Conservation (phyloP, 2,329 filamentous ascomycete genomes). For the Didymella exigua region DNA sequence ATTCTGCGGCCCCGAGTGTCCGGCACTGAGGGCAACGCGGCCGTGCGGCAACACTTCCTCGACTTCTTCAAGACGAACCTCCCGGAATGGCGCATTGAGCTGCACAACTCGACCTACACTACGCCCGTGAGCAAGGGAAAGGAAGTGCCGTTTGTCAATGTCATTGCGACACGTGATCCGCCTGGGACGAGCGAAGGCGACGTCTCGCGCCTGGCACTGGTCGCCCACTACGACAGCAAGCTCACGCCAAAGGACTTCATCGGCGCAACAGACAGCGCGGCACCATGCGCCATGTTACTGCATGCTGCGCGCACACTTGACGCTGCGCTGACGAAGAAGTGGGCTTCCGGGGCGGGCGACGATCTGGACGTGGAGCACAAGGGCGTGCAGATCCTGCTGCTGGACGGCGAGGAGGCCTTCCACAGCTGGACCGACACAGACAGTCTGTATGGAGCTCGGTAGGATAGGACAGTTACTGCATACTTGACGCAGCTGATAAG, state of each 20-base stretch:
- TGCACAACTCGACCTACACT: constrained; percentile 85
- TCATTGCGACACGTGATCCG: constrained; percentile 89
- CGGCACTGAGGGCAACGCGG: constrained; percentile 76
- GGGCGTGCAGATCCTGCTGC: constrained; percentile 85
- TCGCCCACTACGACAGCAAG: constrained; percentile 94
- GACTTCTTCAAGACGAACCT: constrained; percentile 80
- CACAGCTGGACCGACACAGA: constrained; percentile 77
- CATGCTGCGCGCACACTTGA: constrained; percentile 84
- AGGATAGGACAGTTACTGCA: constrained; percentile 29
- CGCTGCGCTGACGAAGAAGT: constrained; percentile 80
- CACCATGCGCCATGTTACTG: constrained; percentile 92
- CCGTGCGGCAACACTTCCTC: constrained; percentile 81
- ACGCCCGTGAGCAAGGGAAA: constrained; percentile 77
- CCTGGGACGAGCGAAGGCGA: constrained; percentile 77
- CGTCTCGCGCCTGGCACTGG: constrained; percentile 81
- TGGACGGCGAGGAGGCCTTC: constrained; percentile 97
- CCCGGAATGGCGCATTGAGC: constrained; percentile 77
- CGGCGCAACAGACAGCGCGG: constrained; percentile 91
- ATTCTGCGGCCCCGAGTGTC: constrained; percentile 88
- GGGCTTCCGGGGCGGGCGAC: constrained; percentile 61
- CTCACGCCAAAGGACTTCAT: constrained; percentile 83
- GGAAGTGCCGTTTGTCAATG: constrained; percentile 82
- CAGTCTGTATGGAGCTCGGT: constrained; percentile 88
- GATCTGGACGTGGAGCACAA: constrained; percentile 69
- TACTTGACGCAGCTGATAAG: not conserved